phyloP scores from a whole-genome alignment of 148 eudicot species.

The Rhododendron ferrugineum region DNA sequence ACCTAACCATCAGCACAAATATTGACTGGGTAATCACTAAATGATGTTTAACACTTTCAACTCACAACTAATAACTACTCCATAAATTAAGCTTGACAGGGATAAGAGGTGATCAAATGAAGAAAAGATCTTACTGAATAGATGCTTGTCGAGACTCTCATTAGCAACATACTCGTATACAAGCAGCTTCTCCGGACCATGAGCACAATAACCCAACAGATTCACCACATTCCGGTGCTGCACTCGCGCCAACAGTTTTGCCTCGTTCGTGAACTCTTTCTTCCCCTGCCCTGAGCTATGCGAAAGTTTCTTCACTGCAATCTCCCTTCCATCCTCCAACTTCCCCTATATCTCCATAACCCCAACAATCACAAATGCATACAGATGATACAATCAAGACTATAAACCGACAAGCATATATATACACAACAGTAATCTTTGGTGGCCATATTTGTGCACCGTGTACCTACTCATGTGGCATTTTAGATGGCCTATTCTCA shows the following conservation, averaged over 20 bases:
- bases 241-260: conserved; percentile 73
- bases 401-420: background rate
- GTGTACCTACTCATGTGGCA: background rate
- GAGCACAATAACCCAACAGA: conserved; percentile 77
- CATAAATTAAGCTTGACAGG: background rate
- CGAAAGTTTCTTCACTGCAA: conserved; percentile 86
- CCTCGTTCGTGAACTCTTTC: conserved; percentile 82
- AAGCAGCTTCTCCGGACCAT: conserved; percentile 68
- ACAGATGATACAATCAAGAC: background rate
- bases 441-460: background rate
- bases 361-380: background rate
- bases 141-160: conserved; percentile 91
- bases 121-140: conserved; percentile 66
- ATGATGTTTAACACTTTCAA: background rate
- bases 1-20: background rate
- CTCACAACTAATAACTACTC: background rate
- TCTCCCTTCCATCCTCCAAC: conserved; percentile 73
- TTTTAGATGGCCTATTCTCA: background rate
- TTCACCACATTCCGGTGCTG: conserved; percentile 93
- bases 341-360: conserved; percentile 48
- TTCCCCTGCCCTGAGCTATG: conserved; percentile 70
- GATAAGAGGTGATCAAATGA: background rate
- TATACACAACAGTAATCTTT: background rate
- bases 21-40: background rate
- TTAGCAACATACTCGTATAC: conserved; percentile 80